Conservation (phyloP, 495 filamentous ascomycete species). For the Penicillium manginii region DNA sequence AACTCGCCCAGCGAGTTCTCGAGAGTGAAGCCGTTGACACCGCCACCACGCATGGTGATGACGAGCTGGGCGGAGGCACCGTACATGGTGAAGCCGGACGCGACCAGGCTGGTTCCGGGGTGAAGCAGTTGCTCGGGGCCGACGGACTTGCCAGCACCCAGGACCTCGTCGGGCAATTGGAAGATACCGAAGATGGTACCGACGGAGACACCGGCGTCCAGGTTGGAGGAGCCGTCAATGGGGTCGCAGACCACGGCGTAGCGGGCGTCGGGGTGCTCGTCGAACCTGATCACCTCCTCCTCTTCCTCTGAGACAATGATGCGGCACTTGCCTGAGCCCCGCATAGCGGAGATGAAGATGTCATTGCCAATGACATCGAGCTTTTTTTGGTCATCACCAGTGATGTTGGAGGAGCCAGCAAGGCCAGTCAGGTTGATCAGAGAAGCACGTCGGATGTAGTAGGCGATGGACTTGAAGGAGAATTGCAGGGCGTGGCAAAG, state of each 20-base stretch:
- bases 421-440: conserved; percentile 95
- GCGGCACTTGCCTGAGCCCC: conserved; percentile 83
- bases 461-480: conserved; percentile 98
- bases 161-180: conserved; percentile 73
- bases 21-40: conserved; percentile 95
- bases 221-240: conserved; percentile 96
- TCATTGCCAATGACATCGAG: conserved; percentile 99
- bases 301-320: conserved; percentile 96
- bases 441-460: conserved; percentile 98
- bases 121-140: conserved; percentile 82
- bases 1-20: conserved; percentile 97
- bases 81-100: conserved; percentile 99
- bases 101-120: conserved; percentile 88
- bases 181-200: conserved; percentile 97
- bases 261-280: conserved; percentile 75
- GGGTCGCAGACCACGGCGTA: conserved; percentile 98
- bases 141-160: conserved; percentile 59
- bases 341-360: conserved; percentile 93
- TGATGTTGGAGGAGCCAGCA: conserved; percentile 91
- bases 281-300: conserved; percentile 86
- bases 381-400: conserved; percentile 99
- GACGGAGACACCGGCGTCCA: conserved; percentile 97
- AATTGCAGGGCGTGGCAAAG: conserved; percentile 98
- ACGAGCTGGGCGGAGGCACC: conserved; percentile 95
- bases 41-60: conserved; percentile 92